Evolutionary conservation across 805 yeast species (phyloP), one percentile per base, ranked within the genome.

Genomic region (Wickerhamomyces sydowiorum): DNA sequence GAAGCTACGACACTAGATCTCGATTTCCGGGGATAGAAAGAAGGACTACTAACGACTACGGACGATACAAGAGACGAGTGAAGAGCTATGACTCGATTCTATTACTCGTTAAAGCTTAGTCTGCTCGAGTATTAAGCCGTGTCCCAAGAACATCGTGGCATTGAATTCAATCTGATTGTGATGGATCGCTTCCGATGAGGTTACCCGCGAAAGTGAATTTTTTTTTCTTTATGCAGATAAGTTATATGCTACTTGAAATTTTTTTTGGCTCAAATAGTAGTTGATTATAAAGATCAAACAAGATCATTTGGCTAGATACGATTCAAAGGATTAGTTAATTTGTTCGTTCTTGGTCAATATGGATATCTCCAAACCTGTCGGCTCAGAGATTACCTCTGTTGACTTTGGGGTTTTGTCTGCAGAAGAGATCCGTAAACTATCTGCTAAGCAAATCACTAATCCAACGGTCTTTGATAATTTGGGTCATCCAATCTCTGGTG

Each of bases 321-420:
- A 12, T 3, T 17, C 23, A 18, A 24, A 24, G 27, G 22, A 18
- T 30, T 19, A 19, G 17, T 32, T 15, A 32, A 19, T 8, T 12
- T 8, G 15, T 14, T 29, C 28, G 19, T 38, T 14, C 29, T 27
- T 28, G 20, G 23, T 38, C 32, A 47, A 44, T 35, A 93, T 93
- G 99, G 97, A 93, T 75, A 88, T 95, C 64, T 81, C 97, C 33
- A 86, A 84, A 61, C 98, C 99, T 38, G 91, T 89, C 39, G 99
- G 99, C 48, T 84, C 98, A 34, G 95, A 87, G 67, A 87, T 93
- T 63, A 71, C 78, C 34, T 82, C 95, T 53, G 96, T 93, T 51
- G 97, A 91, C 67, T 95, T 93, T 66, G 85, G 93, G 39, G 82
- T 90, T 53, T 71, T 90, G 51, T 71, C 88, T 27, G 73, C 91